A percentile compares a stretch with the other conserved stretches of the same genome.
These are phyloP conservation scores for Eucalyptus erythrocorys DNA, from an alignment of 345 rosid genomes.

Conservation along the genomic window DNA sequence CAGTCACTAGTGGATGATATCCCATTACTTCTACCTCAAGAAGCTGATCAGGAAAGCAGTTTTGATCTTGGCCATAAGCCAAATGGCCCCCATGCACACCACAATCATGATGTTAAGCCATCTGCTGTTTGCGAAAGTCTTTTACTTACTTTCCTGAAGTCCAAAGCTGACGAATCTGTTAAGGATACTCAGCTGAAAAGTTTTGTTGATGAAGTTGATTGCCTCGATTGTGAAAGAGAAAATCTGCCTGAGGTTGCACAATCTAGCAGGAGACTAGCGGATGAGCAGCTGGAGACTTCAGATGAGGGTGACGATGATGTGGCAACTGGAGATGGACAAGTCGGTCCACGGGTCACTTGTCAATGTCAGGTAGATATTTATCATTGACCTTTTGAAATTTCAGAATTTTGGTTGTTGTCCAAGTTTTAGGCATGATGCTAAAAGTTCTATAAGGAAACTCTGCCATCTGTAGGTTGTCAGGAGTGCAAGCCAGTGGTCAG, in stretches of 20 bases:
- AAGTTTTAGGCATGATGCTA: neutral
- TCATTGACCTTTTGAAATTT: neutral
- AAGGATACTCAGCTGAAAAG: conserved; percentile 6
- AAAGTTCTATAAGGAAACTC: neutral
- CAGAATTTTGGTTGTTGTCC: neutral
- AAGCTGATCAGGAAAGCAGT: conserved; percentile 20
- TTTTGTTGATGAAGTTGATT: conserved; percentile 5
- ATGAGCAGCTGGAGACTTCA: conserved; percentile 22
- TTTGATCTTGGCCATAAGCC: conserved; percentile 3
- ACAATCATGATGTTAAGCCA: neutral
- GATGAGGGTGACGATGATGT: conserved; percentile 14
- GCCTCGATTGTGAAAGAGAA: conserved; percentile 10
- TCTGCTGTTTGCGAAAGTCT: neutral
- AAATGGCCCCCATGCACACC: neutral
- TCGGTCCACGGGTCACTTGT: conserved; percentile 51
- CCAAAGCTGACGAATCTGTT: conserved; percentile 6
- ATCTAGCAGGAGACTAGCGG: conserved; percentile 12
- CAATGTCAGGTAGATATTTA: conserved; percentile 53
- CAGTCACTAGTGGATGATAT: conserved; percentile 51
- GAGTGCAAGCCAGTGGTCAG: conserved; percentile 95
- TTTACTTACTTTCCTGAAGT: conserved; percentile 3
- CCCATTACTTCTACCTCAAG: conserved; percentile 88
- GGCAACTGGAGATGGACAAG: conserved; percentile 15
- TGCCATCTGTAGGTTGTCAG: conserved; percentile 37
- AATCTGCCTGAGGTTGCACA: neutral